A percentile compares a stretch with the other conserved stretches of the same genome.
Conservation (phyloP, 1,284 basidiomycete species). For the Amylostereum areolatum region DNA sequence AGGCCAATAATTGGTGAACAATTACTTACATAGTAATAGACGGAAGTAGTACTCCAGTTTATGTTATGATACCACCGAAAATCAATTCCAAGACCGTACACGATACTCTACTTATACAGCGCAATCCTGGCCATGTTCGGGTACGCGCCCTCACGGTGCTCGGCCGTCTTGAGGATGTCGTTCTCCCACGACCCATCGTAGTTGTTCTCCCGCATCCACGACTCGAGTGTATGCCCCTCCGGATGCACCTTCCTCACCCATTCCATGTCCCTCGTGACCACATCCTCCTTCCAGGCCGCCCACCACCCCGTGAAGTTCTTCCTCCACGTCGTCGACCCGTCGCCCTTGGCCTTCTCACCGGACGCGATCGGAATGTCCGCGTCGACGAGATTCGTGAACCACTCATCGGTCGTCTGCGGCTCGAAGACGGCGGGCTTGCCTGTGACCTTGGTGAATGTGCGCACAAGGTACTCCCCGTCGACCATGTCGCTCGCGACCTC, state of each 20-base stretch:
- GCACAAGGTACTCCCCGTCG: conserved; percentile 35
- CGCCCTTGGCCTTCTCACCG: conserved; percentile 10
- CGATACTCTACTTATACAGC: too few relatives aligned
- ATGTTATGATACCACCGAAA: too few relatives aligned
- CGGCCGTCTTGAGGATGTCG: too few relatives aligned
- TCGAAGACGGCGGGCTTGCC: conserved; percentile 33
- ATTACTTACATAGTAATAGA: too few relatives aligned
- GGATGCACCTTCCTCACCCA: conserved; percentile 34
- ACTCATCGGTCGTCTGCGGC: conserved; percentile 33
- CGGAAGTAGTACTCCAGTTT: too few relatives aligned
- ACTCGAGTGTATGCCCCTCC: conserved; percentile 1
- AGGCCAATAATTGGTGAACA: too few relatives aligned
- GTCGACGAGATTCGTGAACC: conserved; percentile 29
- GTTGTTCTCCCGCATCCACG: too few relatives aligned
- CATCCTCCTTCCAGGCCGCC: conserved; percentile 33
- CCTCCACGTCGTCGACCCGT: conserved; percentile 27
- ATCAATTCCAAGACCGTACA: too few relatives aligned
- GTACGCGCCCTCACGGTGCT: too few relatives aligned
- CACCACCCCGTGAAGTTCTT: conserved; percentile 36
- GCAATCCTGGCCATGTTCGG: too few relatives aligned
- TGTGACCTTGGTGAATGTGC: conserved; percentile 39
- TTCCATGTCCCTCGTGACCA: conserved; percentile 33
- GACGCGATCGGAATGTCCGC: conserved; percentile 30
- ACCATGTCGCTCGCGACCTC: conserved; percentile 38
- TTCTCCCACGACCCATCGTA: too few relatives aligned